Evolutionary conservation across 2,329 filamentous ascomycete species (phyloP).

Genomic region (Chaetothyriales sp.): DNA sequence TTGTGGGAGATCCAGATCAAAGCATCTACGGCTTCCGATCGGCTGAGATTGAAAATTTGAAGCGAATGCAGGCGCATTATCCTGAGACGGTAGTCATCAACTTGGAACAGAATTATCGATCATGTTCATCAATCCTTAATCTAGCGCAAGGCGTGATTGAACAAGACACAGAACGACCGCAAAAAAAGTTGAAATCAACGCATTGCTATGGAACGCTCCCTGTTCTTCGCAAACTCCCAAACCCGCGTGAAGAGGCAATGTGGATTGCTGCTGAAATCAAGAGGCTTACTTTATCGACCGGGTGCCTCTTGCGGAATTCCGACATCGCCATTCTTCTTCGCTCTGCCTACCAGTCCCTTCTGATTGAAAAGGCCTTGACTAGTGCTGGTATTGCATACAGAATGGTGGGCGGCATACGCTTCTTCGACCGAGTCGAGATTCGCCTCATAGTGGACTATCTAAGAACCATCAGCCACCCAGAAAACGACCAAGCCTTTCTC

Average conservation of each 20-base stretch:
- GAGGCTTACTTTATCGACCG: constrained; percentile 54
- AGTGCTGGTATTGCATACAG: constrained; percentile 71
- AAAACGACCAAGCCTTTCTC: constrained; percentile 72
- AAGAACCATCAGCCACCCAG: constrained; percentile 65
- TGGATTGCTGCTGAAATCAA: constrained; percentile 82
- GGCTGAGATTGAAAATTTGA: constrained; percentile 78
- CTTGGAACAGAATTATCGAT: constrained; percentile 87
- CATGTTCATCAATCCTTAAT: constrained; percentile 67
- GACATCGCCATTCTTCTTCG: constrained; percentile 82
- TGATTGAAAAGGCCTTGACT: constrained; percentile 71
- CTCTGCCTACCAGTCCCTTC: constrained; percentile 64
- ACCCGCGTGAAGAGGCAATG: constrained; percentile 56
- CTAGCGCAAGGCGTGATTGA: constrained; percentile 76
- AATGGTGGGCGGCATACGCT: constrained; percentile 82
- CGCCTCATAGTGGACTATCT: constrained; percentile 80
- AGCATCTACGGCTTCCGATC: constrained; percentile 95
- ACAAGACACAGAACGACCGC: constrained; percentile 66
- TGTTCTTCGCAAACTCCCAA: constrained; percentile 60
- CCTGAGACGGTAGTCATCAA: constrained; percentile 66
- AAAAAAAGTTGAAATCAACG: constrained; percentile 64
- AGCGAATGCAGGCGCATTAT: constrained; percentile 61
- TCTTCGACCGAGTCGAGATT: constrained; percentile 83
- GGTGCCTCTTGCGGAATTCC: constrained; percentile 53
- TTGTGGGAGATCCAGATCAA: constrained; percentile 93
- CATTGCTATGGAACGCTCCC: constrained; percentile 67